phyloP scores from a whole-genome alignment of 257 asterid genomes.

The Jaltomata sinuosa region DNA sequence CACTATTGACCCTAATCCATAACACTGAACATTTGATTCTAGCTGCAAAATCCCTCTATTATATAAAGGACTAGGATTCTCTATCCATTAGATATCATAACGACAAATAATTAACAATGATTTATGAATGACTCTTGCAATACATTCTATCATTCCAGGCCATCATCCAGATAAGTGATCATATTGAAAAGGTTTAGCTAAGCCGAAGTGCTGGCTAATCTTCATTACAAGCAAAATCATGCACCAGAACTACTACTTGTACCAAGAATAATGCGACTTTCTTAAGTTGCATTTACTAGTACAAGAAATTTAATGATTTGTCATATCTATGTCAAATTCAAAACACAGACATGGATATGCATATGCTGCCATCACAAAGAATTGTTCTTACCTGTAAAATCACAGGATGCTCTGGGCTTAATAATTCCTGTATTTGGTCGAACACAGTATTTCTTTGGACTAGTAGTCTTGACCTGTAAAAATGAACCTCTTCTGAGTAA shows the following conservation, averaged over 20 bases:
- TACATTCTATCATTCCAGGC: not conserved
- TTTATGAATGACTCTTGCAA: not conserved
- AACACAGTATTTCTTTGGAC: conserved; percentile 42
- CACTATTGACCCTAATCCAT: not conserved
- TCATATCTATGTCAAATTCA: not conserved
- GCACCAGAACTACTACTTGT: not conserved
- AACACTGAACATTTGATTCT: not conserved
- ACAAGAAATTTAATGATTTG: not conserved
- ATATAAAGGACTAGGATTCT: not conserved
- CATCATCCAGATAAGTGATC: not conserved
- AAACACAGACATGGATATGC: not conserved
- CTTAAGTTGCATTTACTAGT: not conserved
- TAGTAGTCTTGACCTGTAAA: conserved; percentile 47
- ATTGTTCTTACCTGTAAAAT: conserved; percentile 10
- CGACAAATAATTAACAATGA: not conserved
- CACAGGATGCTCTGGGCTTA: conserved; percentile 24
- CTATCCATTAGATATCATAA: not conserved
- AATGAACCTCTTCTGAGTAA: not conserved
- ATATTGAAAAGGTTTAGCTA: not conserved
- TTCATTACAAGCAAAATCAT: not conserved
- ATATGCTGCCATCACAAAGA: not conserved
- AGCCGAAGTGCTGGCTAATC: not conserved
- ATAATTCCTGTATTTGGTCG: conserved; percentile 38
- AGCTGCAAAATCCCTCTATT: not conserved
- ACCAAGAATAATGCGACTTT: not conserved